These are phyloP conservation scores for Taphrina deformans DNA, from an alignment of 1,139 yeast genomes.

Conservation along the genomic window DNA sequence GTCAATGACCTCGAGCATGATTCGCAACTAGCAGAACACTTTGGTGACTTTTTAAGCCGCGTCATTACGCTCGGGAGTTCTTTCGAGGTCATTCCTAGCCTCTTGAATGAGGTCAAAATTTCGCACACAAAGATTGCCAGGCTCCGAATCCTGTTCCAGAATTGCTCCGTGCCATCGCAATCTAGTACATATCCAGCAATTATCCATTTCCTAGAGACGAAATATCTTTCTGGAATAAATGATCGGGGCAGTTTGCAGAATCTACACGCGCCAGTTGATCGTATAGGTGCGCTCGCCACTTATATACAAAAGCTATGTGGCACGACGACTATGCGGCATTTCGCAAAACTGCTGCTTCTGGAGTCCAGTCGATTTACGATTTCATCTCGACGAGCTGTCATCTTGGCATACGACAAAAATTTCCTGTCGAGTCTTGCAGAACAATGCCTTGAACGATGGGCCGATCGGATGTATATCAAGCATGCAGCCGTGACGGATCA, in stretches of 20 bases:
- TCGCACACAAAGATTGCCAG: not conserved
- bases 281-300: slow-evolving; percentile 11
- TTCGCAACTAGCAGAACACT: not conserved
- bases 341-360: not conserved
- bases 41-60: not conserved
- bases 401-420: not conserved
- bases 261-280: not conserved
- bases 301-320: not conserved
- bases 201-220: not conserved
- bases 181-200: not conserved
- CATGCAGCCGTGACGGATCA: slow-evolving; percentile 5
- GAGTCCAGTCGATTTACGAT: not conserved
- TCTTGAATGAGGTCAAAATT: not conserved
- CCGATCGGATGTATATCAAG: slow-evolving; percentile 3
- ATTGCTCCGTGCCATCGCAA: not conserved
- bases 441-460: slow-evolving; percentile 8
- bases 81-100: not conserved
- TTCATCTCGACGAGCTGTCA: slow-evolving; percentile 10
- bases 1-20: not conserved
- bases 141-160: not conserved
- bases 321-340: not conserved
- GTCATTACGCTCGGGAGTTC: not conserved
- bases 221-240: not conserved
- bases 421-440: not conserved
- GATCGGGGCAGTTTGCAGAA: not conserved